Evolutionary conservation across 2,329 filamentous ascomycete species (phyloP), one percentile per base, ranked within the genome.

Genomic region (Alternaria ventricosa): DNA sequence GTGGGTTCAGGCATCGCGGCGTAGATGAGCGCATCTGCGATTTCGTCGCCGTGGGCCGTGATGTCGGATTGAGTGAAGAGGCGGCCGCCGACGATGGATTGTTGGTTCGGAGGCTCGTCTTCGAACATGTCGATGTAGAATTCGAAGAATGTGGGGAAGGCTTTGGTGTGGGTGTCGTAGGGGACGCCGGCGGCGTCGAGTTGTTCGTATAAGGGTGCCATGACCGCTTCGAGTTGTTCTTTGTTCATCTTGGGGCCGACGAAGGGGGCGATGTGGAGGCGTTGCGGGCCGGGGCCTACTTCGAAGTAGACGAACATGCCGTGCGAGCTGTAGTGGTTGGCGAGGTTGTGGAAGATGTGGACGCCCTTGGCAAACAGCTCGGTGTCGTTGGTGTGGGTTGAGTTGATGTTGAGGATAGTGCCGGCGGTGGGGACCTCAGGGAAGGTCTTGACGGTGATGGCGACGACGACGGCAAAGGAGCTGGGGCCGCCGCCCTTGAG

Each of bases 221-320:
- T 36, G 3, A 75, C 72, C 8, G 64, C 46, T 15, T 74, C 67
- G 13, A 78, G 50, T 59, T 78, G 70, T 6, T 66, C 60, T 49
- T 69, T 64, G 47, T 71, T 68, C 75, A 78, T 78, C 23, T 73
- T 75, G 9, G 77, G 77, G 4, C 68, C 76, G 9, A 78, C 75
- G 15, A 79, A 74, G 1, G 77, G 77, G 5, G 75, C 74, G 43
- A 79, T 67, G 47, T 78, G 73, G 1, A 79, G 69, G 23, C 70
- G 73, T 8, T 68, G 66, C 11, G 70, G 74, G 6, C 74, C 73
- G 22, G 65, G 66, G 6, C 69, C 67, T 5, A 71, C 55, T 49
- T 79, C 77, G 47, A 77, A 79, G 68, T 79, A 79, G 4, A 78
- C 76, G 49, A 79, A 79, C 68, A 79, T 76, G 12, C 75, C 75